A percentile compares a stretch with the other conserved stretches of the same genome.
These are phyloP conservation scores for Aspergillus sp. DNA, from an alignment of 2,329 filamentous ascomycete genomes.

Conservation along the genomic window DNA sequence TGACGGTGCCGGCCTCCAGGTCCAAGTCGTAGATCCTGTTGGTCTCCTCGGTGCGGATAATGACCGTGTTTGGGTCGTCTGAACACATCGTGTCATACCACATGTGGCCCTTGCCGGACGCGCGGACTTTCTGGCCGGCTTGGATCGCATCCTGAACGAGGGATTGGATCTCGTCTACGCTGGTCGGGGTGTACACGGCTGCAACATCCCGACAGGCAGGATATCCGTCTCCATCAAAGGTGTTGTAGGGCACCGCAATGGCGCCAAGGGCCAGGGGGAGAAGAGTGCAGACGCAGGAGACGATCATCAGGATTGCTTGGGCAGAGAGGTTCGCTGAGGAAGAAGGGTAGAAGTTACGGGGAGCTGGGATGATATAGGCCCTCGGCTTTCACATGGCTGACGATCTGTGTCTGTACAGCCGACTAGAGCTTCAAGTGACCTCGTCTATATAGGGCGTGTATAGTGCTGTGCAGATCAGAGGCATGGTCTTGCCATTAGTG, in stretches of 20 bases:
- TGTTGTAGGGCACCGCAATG: constrained; percentile 9
- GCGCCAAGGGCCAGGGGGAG: constrained; percentile 1
- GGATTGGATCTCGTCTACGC: constrained; percentile 7
- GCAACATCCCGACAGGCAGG: constrained; percentile 14
- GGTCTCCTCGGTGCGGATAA: constrained; percentile 11
- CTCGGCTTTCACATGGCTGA: no score
- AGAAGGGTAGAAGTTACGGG: no score
- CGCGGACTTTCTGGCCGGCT: constrained; percentile 9
- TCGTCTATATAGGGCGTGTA: no score
- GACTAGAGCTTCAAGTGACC: no score
- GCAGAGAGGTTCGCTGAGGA: no score
- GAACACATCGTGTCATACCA: constrained; percentile 17
- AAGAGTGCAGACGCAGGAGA: background rate
- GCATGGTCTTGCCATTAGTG: no score
- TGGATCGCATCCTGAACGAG: constrained; percentile 10
- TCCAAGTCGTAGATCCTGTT: constrained; percentile 11
- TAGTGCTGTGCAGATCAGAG: no score
- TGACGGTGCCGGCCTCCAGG: constrained; percentile 9
- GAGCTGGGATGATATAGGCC: no score
- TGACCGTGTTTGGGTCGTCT: constrained; percentile 13
- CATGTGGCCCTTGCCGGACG: constrained; percentile 13
- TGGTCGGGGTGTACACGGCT: constrained; percentile 4
- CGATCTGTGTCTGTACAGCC: no score
- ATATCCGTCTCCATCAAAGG: constrained; percentile 12
- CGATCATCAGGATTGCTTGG: background rate